Evolutionary conservation across 768 basidiomycete genomes (phyloP).

Genomic region (Coprinopsis strossmayeri): DNA sequence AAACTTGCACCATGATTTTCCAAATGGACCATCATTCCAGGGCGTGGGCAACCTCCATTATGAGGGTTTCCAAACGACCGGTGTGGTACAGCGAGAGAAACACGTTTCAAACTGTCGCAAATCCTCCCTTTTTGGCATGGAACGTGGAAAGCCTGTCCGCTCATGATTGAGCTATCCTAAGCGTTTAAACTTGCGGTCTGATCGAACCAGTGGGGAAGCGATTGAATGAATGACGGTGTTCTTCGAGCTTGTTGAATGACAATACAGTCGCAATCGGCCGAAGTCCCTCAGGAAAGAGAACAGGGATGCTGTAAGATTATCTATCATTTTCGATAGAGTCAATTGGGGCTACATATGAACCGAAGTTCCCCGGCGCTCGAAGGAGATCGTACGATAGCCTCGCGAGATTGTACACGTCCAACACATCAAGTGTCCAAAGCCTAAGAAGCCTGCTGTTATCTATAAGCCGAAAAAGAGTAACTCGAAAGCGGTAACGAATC

Average conservation of each 20-base stretch:
- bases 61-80: background rate
- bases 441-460: constrained; percentile 3
- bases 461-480: background rate
- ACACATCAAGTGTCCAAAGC: background rate
- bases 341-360: background rate
- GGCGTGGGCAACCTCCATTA: background rate
- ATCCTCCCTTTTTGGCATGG: no score
- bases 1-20: no score
- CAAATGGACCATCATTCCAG: background rate
- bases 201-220: background rate
- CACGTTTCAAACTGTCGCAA: background rate
- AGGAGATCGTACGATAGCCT: background rate
- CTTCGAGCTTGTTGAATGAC: background rate
- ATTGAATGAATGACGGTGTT: background rate
- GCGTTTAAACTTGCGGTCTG: background rate
- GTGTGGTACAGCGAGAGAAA: background rate
- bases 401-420: no score
- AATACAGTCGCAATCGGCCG: background rate
- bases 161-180: background rate
- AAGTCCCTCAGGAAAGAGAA: background rate
- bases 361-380: background rate
- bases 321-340: background rate
- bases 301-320: background rate
- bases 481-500: constrained; percentile 2
- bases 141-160: no score